Percentiles rank a stretch among this genome's conserved stretches.
Conservation (phyloP, 345 rosid species). For the Aethionema arabicum region DNA sequence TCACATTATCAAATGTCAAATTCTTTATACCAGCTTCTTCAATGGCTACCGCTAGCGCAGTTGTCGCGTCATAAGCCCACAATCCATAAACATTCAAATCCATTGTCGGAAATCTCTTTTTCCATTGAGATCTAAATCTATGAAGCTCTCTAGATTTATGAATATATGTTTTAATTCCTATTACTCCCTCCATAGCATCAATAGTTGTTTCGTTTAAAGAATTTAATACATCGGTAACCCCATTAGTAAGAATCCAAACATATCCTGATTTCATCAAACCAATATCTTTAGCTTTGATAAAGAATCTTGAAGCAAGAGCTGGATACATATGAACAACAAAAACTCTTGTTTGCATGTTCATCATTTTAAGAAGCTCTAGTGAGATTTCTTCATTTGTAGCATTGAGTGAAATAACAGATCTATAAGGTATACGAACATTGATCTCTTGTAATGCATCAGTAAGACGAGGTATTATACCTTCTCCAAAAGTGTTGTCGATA, state of each 20-base stretch:
- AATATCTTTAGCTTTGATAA: slow-evolving; percentile 44
- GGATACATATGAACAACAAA: slow-evolving; percentile 49
- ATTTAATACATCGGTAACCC: slow-evolving; percentile 25
- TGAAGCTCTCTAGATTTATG: slow-evolving; percentile 24
- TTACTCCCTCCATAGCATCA: slow-evolving; percentile 44
- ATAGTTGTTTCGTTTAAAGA: slow-evolving; percentile 2
- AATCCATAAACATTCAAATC: slow-evolving; percentile 40
- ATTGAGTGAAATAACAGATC: slow-evolving; percentile 43
- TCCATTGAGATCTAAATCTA: slow-evolving; percentile 42
- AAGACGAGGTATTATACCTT: slow-evolving; percentile 49
- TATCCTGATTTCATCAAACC: slow-evolving; percentile 54
- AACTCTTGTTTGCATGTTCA: slow-evolving; percentile 52
- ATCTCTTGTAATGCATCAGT: slow-evolving; percentile 45
- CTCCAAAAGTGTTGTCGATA: slow-evolving; percentile 44
- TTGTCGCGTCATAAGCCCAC: slow-evolving; percentile 55
- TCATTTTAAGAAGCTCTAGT: slow-evolving; percentile 50
- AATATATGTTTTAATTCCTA: slow-evolving; percentile 45
- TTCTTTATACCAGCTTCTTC: slow-evolving; percentile 40
- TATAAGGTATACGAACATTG: slow-evolving; percentile 44
- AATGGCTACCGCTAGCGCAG: slow-evolving; percentile 48
- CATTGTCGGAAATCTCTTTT: slow-evolving; percentile 20
- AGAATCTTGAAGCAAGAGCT: slow-evolving; percentile 40
- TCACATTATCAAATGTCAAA: slow-evolving; percentile 25
- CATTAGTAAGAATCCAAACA: slow-evolving; percentile 52
- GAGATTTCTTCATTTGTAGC: slow-evolving; percentile 48